These are phyloP conservation scores for Dendrobium officinale DNA, from an alignment of 106 monocot species.

Conservation along the genomic window DNA sequence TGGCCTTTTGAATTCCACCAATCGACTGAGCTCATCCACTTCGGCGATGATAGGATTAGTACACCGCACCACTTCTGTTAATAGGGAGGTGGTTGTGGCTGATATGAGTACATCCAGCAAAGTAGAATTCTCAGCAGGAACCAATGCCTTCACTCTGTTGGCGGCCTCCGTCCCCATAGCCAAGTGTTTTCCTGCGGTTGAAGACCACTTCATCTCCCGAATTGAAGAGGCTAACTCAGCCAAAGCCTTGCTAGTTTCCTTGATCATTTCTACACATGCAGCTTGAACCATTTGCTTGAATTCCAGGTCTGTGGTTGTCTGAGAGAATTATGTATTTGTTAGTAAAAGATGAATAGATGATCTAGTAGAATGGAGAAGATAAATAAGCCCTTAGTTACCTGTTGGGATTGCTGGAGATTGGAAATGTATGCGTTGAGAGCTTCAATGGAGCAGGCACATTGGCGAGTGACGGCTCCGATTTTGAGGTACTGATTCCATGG, in stretches of 20 bases:
- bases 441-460: conserved; percentile 42
- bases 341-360: no score
- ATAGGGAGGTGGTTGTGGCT: conserved; percentile 34
- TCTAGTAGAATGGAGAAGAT: no score
- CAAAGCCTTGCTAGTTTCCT: neutral
- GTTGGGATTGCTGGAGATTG: neutral
- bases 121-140: neutral
- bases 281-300: conserved; percentile 10
- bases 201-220: conserved; percentile 18
- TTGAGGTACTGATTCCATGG: conserved; percentile 52
- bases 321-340: neutral
- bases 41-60: conserved; percentile 10
- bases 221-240: conserved; percentile 36
- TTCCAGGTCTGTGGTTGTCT: conserved; percentile 16
- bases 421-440: conserved; percentile 10
- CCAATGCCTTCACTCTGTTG: neutral
- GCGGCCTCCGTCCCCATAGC: conserved; percentile 13
- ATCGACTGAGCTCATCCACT: conserved; percentile 42
- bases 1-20: conserved; percentile 24
- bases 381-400: neutral
- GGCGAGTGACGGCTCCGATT: conserved; percentile 41
- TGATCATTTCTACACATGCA: conserved; percentile 35
- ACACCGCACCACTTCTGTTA: conserved; percentile 33
- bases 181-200: conserved; percentile 7
- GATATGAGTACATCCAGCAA: conserved; percentile 22